Base-by-base conservation (phyloP, 2,329 filamentous ascomycete species). In the Apiospora aurea region DNA sequence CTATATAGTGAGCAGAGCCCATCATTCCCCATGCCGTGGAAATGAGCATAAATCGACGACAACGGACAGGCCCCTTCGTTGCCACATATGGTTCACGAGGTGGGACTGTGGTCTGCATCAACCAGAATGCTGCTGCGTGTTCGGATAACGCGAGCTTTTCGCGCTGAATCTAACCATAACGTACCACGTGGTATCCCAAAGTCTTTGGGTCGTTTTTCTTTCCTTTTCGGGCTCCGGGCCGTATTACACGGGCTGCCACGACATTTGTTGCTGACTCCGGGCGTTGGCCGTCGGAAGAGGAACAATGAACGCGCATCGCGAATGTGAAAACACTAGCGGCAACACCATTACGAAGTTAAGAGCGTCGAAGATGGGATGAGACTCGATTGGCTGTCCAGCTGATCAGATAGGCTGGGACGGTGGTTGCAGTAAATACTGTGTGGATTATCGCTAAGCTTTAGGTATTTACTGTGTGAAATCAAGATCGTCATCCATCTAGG, bases 41-140 rank as follows among this genome's bases (percentile, higher is more conserved):
- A 38, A 61, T 57, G n/a, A 61, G 53, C 53, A 61, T 61, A 61
- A 61, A 21, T 11, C 34, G 16, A 61, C 53, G 16, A 61, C 53
- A 6, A 7, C 16, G 51, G 51, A 21, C 14, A 57, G 24, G 2
- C n/a, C 47, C 47, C 47, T 11, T 21, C 8, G 10, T 51, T 51
- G n/a, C 47, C 10, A 51, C 11, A 11, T 51, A 51, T n/a, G 47
- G 47, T 51, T 51, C 47, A 51, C 21, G n/a, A 11, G n/a, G n/a
- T 51, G 47, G 21, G n/a, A 51, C 21, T 24, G 47, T 51, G 21
- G 21, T 51, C 21, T 24, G n/a, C n/a, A 21, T 51, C 21, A 51
- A 24, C n/a, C 8, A 24, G 4, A 51, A 7, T 51, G 7, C 2
- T 24, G 4, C 41, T 43, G 13, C 8, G 24, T 8, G 6, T n/a